Base-by-base conservation (phyloP, 148 eudicot species). In the Camellia japonica region DNA sequence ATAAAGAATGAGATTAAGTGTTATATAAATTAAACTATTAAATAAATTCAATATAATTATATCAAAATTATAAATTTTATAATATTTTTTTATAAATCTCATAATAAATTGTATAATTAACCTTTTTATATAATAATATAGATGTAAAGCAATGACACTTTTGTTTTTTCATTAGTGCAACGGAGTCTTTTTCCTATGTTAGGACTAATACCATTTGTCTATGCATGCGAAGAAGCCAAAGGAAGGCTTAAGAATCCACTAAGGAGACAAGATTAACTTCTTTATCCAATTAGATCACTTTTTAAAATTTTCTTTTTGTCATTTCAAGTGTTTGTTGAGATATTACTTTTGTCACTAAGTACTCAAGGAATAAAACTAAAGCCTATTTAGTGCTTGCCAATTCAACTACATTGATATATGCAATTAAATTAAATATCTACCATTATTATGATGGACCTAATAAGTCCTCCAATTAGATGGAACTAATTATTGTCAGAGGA, bases 381-480 rank as follows among this genome's bases (percentile, higher is more conserved):
- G 5, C 55, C 61, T 77, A 47, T 46, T 79, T 72, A 83, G 81
- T 81, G 86, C 74, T 77, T 81, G 79, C 81, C 85, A 83, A 75
- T 81, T 86, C 82, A 60, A 79, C 76, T 64, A 81, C 76, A 71
- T 75, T 7, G 42, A 77, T 65, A 77, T 65, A 44, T 72, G 46
- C 65, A 56, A 73, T 74, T 77, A 23, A 66, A 30, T 30, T 30
- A 30, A 68, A 1, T 1, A 30, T 60, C 15, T 3, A 30, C 1
- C 38, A 30, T 30, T 30, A 30, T 30, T 30, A 3, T 16, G 9
- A 19, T 69, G 54, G 67, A 43, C 56, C 74, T 68, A 30, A 75
- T 30, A 30, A 30, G 38, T 30, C 38, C 38, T 58, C 66, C 66
- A 75, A 41, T 75, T 62, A 10, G 11, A 66, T 38, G 1, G 18